These are phyloP conservation scores for Escallonia rubra DNA, from an alignment of 129 eudicot genomes.

Conservation along the genomic window DNA sequence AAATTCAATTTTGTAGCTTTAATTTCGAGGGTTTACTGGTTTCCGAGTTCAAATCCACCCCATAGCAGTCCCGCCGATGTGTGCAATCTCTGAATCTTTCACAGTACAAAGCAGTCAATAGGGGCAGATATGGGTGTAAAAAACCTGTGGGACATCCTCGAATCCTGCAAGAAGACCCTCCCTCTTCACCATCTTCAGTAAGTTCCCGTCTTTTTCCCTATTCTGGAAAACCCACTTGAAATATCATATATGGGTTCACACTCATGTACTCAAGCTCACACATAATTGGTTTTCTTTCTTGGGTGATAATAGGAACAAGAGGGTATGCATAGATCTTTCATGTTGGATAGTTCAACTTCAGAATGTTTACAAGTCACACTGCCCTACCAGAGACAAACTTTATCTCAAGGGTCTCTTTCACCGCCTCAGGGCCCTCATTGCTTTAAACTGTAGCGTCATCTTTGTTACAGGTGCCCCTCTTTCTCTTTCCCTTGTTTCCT, in stretches of 20 bases:
- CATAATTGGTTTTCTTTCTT: neutral
- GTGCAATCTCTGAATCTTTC: no score
- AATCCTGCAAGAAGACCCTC: constrained; percentile 91
- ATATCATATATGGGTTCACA: no score
- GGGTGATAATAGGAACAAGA: constrained; percentile 59
- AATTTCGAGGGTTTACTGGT: no score
- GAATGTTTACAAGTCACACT: constrained; percentile 52
- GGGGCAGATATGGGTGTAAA: constrained; percentile 66
- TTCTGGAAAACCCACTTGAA: neutral
- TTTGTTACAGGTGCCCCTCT: constrained; percentile 65
- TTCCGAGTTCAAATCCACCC: no score
- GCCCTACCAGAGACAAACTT: constrained; percentile 58
- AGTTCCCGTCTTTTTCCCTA: constrained; percentile 6
- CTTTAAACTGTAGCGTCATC: constrained; percentile 81
- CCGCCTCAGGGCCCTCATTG: constrained; percentile 84
- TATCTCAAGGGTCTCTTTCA: constrained; percentile 86
- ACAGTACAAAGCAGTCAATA: neutral
- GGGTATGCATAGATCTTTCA: constrained; percentile 90
- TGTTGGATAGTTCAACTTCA: constrained; percentile 98
- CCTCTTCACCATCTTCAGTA: constrained; percentile 95
- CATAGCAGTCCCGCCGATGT: no score
- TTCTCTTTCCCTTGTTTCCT: constrained; percentile 3
- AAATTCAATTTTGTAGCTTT: no score
- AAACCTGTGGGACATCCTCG: constrained; percentile 85
- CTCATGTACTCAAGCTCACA: neutral